Conservation (phyloP, 2,329 filamentous ascomycete species). For the Seiridium cupressi region DNA sequence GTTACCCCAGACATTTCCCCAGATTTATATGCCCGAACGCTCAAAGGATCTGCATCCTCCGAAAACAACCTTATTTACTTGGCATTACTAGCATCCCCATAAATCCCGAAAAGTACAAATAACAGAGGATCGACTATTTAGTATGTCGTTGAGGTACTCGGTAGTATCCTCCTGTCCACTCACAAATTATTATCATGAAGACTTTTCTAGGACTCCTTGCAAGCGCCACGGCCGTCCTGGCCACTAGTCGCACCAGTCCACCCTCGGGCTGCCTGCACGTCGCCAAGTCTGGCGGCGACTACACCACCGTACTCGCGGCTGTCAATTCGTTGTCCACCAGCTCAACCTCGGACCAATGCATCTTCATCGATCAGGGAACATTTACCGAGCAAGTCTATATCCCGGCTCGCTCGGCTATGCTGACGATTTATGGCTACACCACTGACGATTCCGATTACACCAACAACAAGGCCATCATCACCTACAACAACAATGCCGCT, state of each 20-base stretch:
- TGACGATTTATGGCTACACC: slow-evolving; percentile 61
- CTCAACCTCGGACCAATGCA: slow-evolving; percentile 48
- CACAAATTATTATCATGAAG: slow-evolving; percentile 4
- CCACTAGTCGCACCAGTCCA: slow-evolving; percentile 31
- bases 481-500: slow-evolving; percentile 42
- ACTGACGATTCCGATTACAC: slow-evolving; percentile 48
- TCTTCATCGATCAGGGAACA: slow-evolving; percentile 61
- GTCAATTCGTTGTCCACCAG: slow-evolving; percentile 56
- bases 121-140: not conserved
- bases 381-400: slow-evolving; percentile 62
- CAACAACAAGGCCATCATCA: slow-evolving; percentile 56
- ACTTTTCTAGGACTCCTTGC: slow-evolving; percentile 3
- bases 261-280: slow-evolving; percentile 52
- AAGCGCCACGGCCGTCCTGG: slow-evolving; percentile 16
- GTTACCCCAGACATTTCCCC: slow-evolving; percentile 1
- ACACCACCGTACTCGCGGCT: slow-evolving; percentile 49
- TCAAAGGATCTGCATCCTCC: slow-evolving; percentile 7
- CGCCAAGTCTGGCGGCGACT: slow-evolving; percentile 33
- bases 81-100: not conserved
- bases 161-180: not conserved
- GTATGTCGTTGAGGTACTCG: too few species aligned
- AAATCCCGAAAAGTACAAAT: not conserved
- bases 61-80: not conserved
- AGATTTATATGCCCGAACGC: not conserved
- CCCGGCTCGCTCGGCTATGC: slow-evolving; percentile 39